Evolutionary conservation across 2,329 filamentous ascomycete species (phyloP), one percentile per base, ranked within the genome.

Genomic region (Pseudogymnoascus sp.): DNA sequence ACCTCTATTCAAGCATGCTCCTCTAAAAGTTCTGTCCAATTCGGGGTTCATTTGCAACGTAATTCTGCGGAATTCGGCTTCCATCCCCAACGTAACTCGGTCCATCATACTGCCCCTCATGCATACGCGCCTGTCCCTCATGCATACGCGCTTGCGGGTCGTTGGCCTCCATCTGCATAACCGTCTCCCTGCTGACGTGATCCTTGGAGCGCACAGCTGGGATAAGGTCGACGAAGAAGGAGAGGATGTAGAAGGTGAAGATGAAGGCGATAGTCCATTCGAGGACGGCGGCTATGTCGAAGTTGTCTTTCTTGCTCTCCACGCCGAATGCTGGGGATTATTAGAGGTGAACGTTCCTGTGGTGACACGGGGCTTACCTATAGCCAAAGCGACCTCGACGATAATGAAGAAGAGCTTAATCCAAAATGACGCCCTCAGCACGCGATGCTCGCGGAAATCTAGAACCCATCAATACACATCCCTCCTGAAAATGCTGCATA

Each of bases 351-450:
- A 18, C 9, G 14, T 54, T 1, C 6, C 9, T 47, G 30, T 18
- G 35, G 30, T 14, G 35, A 9, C 20, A 43, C 6, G 28, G 16
- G 20, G 58, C 66, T 47, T 64, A 74, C 77, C 43, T 69, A 91
- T 79, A 64, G 83, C 86, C 7, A 99, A 83, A 16, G 73, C 76
- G 38, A 96, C 68, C 73, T 97, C 92, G 68, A 93, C 70, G 61
- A 97, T 69, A 71, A 97, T 88, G 75, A 99, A 97, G 62, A 73
- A 66, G 28, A 96, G 80, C 75, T 99, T 99, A 71, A 94, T 79
- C 82, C 86, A 92, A 78, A 97, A 97, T 61, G 89, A 94, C 63
- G 80, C 73, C 57, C 86, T 82, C 9, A 99, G 82, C 65, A 94
- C 77, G 60, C 80, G 82, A 74, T 93, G 83, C 63, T 91, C 77